Evolutionary conservation across 2,329 filamentous ascomycete genomes (phyloP).

Genomic region (Pestalotiopsis sp.): DNA sequence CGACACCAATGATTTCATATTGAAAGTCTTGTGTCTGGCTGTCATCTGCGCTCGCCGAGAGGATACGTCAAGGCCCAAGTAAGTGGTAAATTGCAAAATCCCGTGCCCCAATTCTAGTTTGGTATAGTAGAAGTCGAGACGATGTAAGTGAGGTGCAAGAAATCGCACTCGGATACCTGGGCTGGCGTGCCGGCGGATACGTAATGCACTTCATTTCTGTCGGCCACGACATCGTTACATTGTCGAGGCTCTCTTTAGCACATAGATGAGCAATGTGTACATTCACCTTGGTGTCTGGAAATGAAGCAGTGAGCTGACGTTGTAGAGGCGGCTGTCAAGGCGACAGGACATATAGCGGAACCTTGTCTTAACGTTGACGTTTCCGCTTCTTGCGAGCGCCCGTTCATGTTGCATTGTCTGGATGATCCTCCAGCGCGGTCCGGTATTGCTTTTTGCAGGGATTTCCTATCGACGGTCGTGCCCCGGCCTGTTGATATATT

Average conservation of each 20-base stretch:
- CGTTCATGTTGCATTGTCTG: conserved; percentile 11
- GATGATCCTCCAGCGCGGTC: conserved; percentile 1
- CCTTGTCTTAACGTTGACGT: conserved; percentile 11
- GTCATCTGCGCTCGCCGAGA: neutral
- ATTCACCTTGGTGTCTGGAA: neutral
- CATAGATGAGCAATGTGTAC: neutral
- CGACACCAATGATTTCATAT: neutral
- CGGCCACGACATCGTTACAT: neutral
- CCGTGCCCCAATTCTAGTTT: neutral
- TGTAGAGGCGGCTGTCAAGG: conserved; percentile 9
- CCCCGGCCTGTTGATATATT: conserved; percentile 3
- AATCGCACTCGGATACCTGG: neutral
- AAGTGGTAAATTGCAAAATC: neutral
- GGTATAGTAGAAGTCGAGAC: neutral
- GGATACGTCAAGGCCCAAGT: neutral
- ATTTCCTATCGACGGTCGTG: neutral
- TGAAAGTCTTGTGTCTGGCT: neutral
- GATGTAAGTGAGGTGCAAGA: neutral
- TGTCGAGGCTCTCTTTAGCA: neutral
- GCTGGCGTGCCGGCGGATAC: neutral
- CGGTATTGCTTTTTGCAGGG: neutral
- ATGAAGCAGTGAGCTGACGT: conserved; percentile 2
- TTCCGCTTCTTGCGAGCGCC: conserved; percentile 4
- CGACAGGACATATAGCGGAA: conserved; percentile 7
- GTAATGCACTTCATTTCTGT: conserved; percentile 1